A percentile compares a stretch with the other conserved stretches of the same genome.
Evolutionary conservation across 1,139 yeast species (phyloP).

Genomic region (Candida pseudoviswanathii): DNA sequence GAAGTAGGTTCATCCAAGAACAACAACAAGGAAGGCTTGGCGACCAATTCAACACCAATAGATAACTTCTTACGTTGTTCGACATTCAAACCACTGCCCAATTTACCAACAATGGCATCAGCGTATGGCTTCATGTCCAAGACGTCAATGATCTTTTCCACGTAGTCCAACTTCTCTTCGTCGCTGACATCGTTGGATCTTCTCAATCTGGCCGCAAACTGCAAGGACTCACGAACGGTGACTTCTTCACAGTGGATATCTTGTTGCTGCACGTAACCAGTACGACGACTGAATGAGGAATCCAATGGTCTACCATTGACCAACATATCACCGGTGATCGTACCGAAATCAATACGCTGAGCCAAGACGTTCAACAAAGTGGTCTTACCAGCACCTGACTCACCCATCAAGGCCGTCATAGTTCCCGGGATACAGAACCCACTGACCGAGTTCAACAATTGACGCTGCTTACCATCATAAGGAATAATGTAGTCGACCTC

Average conservation of each 20-base stretch:
- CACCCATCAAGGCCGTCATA: slow-evolving; percentile 74
- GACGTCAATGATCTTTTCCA: slow-evolving; percentile 56
- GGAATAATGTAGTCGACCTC: slow-evolving; percentile 45
- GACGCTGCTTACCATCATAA: slow-evolving; percentile 44
- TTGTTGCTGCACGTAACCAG: slow-evolving; percentile 70
- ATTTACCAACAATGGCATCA: slow-evolving; percentile 60
- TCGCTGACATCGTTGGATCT: slow-evolving; percentile 44
- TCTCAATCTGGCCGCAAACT: slow-evolving; percentile 62
- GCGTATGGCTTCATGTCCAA: slow-evolving; percentile 63
- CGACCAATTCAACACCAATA: slow-evolving; percentile 84
- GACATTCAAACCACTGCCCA: slow-evolving; percentile 62
- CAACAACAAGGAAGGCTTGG: slow-evolving; percentile 77
- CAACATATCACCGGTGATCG: slow-evolving; percentile 63
- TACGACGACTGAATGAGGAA: slow-evolving; percentile 58
- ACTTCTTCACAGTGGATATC: slow-evolving; percentile 60
- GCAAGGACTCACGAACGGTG: slow-evolving; percentile 63
- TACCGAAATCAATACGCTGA: slow-evolving; percentile 60
- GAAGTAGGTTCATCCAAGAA: slow-evolving; percentile 94
- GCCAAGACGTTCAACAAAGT: slow-evolving; percentile 62
- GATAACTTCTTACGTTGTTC: slow-evolving; percentile 69
- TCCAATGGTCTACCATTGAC: slow-evolving; percentile 57
- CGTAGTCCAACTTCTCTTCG: slow-evolving; percentile 51
- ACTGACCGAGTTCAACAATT: slow-evolving; percentile 55
- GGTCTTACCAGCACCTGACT: slow-evolving; percentile 72
- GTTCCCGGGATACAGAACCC: slow-evolving; percentile 72